Percentiles rank a stretch among this genome's conserved stretches.
These are phyloP conservation scores for Carex myosuroides DNA, from an alignment of 176 grass and related monocot genomes.

Conservation along the genomic window DNA sequence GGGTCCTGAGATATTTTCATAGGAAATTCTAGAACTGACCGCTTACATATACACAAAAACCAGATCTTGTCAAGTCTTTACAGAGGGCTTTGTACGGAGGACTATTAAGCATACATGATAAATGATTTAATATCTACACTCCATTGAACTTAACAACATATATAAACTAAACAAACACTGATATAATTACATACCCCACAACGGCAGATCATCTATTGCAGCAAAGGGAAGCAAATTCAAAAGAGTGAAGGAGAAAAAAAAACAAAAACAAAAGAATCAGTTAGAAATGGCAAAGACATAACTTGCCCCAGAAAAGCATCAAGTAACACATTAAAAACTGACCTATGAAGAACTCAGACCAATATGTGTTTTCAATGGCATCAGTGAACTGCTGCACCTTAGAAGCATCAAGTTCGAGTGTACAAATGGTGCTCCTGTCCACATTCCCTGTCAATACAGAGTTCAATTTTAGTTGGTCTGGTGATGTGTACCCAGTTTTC, in stretches of 20 bases:
- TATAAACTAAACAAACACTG: conserved; percentile 6
- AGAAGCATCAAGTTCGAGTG: conserved; percentile 64
- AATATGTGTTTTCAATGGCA: conserved; percentile 90
- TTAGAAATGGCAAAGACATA: conserved; percentile 24
- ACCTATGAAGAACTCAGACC: conserved; percentile 99
- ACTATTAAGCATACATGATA: not conserved
- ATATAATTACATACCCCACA: conserved; percentile 65
- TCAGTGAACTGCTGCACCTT: conserved; percentile 85
- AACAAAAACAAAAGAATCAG: conserved; percentile 22
- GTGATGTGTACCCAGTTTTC: not conserved
- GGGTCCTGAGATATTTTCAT: not conserved
- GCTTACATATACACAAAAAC: not conserved
- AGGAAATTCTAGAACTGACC: not conserved
- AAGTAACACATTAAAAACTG: not conserved
- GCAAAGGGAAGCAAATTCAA: conserved; percentile 17
- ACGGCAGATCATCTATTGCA: conserved; percentile 81
- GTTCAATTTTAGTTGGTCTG: conserved; percentile 6
- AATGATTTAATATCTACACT: not conserved
- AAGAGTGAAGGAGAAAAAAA: not conserved
- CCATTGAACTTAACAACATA: not conserved
- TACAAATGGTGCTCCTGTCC: conserved; percentile 69
- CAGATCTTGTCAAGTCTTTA: not conserved
- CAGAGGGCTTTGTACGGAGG: not conserved
- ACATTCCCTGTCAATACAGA: conserved; percentile 55
- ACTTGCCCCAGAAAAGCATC: conserved; percentile 23